Evolutionary conservation across 2,329 filamentous ascomycete species (phyloP).

Genomic region (Graphiopsis chlorocephala): DNA sequence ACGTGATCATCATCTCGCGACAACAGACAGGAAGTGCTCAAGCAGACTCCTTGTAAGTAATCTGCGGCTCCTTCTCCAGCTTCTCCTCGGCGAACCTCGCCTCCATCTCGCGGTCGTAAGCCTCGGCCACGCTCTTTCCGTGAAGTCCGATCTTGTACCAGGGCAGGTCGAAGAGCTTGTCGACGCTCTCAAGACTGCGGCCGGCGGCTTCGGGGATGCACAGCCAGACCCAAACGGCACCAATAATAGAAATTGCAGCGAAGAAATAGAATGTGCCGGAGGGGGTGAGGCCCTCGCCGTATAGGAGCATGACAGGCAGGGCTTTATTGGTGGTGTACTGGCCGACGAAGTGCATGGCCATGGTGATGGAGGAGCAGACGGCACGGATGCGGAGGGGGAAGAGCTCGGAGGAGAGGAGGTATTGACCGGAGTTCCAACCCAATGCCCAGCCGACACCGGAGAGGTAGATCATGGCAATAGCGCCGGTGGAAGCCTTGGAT

Average conservation of each 20-base stretch:
- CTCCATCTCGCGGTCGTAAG: slow-evolving; percentile 13
- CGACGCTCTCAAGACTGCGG: slow-evolving; percentile 64
- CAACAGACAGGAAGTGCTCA: not conserved
- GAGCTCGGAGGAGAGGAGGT: slow-evolving; percentile 70
- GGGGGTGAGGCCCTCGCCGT: slow-evolving; percentile 38
- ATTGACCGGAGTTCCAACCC: slow-evolving; percentile 52
- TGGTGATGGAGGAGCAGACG: slow-evolving; percentile 64
- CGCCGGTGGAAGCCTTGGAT: slow-evolving; percentile 59
- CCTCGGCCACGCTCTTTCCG: slow-evolving; percentile 22
- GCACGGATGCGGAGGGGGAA: slow-evolving; percentile 71
- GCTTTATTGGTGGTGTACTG: slow-evolving; percentile 73
- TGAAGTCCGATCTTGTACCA: slow-evolving; percentile 67
- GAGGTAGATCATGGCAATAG: slow-evolving; percentile 52
- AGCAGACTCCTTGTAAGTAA: slow-evolving; percentile 36
- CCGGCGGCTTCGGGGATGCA: slow-evolving; percentile 71
- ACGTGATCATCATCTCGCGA: not conserved
- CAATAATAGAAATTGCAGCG: slow-evolving; percentile 62
- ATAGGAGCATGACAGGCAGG: slow-evolving; percentile 68
- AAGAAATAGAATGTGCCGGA: slow-evolving; percentile 76
- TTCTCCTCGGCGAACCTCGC: slow-evolving; percentile 11
- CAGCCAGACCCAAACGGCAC: slow-evolving; percentile 67
- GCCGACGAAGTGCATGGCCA: slow-evolving; percentile 73
- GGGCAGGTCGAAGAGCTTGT: slow-evolving; percentile 66
- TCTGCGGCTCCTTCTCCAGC: slow-evolving; percentile 15
- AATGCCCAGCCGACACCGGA: slow-evolving; percentile 64